Evolutionary conservation across 768 basidiomycete species (phyloP), one percentile per base, ranked within the genome.

Genomic region (Termitomyces sp.): DNA sequence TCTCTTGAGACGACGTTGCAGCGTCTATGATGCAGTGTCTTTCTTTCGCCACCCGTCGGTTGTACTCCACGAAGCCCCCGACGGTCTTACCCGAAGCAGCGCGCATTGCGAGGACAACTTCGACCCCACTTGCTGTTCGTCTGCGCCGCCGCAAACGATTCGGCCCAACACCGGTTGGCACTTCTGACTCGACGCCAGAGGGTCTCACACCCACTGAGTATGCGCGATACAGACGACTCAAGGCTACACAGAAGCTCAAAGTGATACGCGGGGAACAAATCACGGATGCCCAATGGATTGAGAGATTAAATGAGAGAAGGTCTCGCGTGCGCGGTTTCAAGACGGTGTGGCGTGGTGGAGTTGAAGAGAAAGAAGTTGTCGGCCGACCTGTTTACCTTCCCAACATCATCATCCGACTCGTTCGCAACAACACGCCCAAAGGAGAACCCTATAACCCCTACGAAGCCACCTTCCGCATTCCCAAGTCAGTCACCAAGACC

Each of bases 391-490:
- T 97, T 24, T 97, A 94, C 75, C 87, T 98, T 39, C 95, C 95
- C 42, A 96, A 98, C 72, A 79, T 89, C 69, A 72, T 90, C 61
- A 88, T 96, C 72, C 81, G 83, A 58, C 79, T 98, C 58, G 85
- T 95, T 46, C 85, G 91, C 24, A 98, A 98, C 70, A 75, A 87
- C 64, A 94, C 93, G 0, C 85, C 81, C 0, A 72, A 75, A 3
- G 91, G 88, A 0, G 76, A 89, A 64, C 79, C 93, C 1, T 98
- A 98, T 78, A 95, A 98, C 61, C 94, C 95, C 1, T 94, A 89
- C 76, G 89, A 94, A 71, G 95, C 94, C 9, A 98, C 95, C 3
- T 96, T 98, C 77, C 91, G 93, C 57, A 80, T 96, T 42, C 89
- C 93, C n/a, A 83, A 85, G 61, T 88, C 85, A 45, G 79, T 95